These are phyloP conservation scores for Serendipita vermifera DNA, from an alignment of 768 basidiomycete species.

Conservation along the genomic window DNA sequence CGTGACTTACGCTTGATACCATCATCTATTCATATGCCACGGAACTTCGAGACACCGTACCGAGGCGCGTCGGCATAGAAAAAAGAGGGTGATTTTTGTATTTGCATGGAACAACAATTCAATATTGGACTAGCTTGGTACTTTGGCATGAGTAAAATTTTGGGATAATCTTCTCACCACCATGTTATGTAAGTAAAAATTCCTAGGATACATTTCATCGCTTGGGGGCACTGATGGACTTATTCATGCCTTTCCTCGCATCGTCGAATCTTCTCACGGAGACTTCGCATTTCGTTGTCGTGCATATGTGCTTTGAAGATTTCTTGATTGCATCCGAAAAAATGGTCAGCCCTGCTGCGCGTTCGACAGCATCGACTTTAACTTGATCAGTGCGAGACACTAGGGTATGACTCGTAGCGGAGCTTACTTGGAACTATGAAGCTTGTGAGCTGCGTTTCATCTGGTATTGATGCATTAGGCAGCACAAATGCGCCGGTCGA, in stretches of 20 bases:
- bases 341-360: constrained; percentile 74
- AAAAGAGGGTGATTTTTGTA: too few relatives aligned
- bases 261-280: constrained; percentile 86
- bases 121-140: too few relatives aligned
- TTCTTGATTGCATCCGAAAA: constrained; percentile 71
- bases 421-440: constrained; percentile 71
- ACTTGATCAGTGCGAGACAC: not conserved
- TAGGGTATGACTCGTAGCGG: not conserved
- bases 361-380: constrained; percentile 83
- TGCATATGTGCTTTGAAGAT: constrained; percentile 74
- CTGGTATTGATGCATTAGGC: constrained; percentile 85
- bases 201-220: too few relatives aligned
- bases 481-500: constrained; percentile 90
- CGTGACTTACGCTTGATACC: too few relatives aligned
- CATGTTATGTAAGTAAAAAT: too few relatives aligned
- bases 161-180: too few relatives aligned
- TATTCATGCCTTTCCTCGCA: constrained; percentile 41
- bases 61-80: too few relatives aligned
- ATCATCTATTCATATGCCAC: too few relatives aligned
- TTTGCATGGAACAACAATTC: too few relatives aligned
- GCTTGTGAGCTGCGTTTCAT: constrained; percentile 61
- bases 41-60: too few relatives aligned
- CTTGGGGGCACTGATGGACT: not conserved
- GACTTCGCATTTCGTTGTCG: constrained; percentile 76
- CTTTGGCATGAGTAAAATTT: too few relatives aligned